These are phyloP conservation scores for Triticum monococcum DNA, from an alignment of 176 grass and related monocot species.

Conservation along the genomic window DNA sequence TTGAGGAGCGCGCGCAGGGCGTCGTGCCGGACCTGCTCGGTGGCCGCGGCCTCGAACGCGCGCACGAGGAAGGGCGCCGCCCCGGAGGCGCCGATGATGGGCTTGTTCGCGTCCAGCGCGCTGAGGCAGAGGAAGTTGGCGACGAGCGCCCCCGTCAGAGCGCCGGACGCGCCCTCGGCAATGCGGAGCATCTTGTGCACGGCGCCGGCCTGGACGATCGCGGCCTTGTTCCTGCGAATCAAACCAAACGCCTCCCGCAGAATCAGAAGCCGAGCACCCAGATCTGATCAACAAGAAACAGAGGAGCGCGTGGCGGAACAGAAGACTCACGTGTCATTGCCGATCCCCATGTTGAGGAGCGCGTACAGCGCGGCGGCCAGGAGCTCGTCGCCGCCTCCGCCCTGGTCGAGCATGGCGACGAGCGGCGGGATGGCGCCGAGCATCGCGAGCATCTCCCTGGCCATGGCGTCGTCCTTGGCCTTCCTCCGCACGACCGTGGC, in stretches of 20 bases:
- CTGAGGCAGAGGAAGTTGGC: constrained; percentile 96
- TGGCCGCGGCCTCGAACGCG: constrained; percentile 34
- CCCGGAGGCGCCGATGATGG: constrained; percentile 75
- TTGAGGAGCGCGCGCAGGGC: constrained; percentile 83
- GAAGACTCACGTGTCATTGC: constrained; percentile 79
- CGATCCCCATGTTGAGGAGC: constrained; percentile 85
- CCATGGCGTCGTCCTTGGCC: constrained; percentile 73
- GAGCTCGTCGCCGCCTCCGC: constrained; percentile 22
- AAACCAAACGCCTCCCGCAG: not conserved
- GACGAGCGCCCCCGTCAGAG: constrained; percentile 55
- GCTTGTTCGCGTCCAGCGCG: constrained; percentile 82
- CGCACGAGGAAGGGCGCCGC: constrained; percentile 53
- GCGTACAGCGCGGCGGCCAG: constrained; percentile 70
- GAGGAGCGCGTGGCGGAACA: not conserved
- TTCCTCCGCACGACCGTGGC: constrained; percentile 62
- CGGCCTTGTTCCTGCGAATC: constrained; percentile 76
- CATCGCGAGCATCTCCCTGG: constrained; percentile 81
- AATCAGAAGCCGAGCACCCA: constrained; percentile 13
- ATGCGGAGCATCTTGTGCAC: constrained; percentile 92
- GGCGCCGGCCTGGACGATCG: constrained; percentile 84
- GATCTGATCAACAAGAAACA: constrained; percentile 49
- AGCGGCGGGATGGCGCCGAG: constrained; percentile 86
- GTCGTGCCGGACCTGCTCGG: constrained; percentile 52
- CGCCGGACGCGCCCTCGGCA: constrained; percentile 22
- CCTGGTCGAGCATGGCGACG: constrained; percentile 66